Conservation (phyloP, 345 rosid genomes). For the Populus euphratica region DNA sequence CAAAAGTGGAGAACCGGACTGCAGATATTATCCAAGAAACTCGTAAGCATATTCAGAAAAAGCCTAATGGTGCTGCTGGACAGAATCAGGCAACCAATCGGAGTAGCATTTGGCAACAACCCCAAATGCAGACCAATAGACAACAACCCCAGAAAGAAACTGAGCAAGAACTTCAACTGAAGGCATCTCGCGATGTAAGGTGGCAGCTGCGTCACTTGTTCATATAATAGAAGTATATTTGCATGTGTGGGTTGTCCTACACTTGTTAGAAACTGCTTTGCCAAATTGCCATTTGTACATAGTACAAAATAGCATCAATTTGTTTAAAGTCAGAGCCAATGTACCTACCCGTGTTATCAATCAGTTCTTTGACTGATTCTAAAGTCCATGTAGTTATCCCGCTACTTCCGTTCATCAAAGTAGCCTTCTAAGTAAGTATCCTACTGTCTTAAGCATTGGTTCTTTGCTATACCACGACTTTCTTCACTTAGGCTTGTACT, state of each 20-base stretch:
- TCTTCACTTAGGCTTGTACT: neutral
- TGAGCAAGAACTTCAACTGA: constrained; percentile 69
- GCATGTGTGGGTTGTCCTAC: constrained; percentile 20
- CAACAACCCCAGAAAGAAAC: constrained; percentile 33
- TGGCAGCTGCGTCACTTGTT: constrained; percentile 58
- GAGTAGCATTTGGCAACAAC: constrained; percentile 21
- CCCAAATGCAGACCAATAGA: constrained; percentile 24
- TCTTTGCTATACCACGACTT: neutral
- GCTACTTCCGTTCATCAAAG: neutral
- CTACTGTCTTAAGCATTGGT: neutral
- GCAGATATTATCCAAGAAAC: constrained; percentile 33
- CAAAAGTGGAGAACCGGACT: constrained; percentile 27
- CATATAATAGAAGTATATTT: constrained; percentile 28
- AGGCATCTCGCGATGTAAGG: constrained; percentile 99
- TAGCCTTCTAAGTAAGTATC: neutral
- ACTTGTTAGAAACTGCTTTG: constrained; percentile 1
- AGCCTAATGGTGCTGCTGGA: constrained; percentile 15
- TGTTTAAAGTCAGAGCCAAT: neutral
- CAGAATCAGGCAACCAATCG: constrained; percentile 7
- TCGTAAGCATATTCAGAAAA: constrained; percentile 29
- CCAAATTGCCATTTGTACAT: neutral
- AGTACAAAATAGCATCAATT: neutral
- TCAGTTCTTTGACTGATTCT: neutral
- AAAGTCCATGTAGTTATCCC: neutral
- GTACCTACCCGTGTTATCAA: neutral